phyloP scores from a whole-genome alignment of 1,284 basidiomycete genomes.

The Vanrija humicola region DNA sequence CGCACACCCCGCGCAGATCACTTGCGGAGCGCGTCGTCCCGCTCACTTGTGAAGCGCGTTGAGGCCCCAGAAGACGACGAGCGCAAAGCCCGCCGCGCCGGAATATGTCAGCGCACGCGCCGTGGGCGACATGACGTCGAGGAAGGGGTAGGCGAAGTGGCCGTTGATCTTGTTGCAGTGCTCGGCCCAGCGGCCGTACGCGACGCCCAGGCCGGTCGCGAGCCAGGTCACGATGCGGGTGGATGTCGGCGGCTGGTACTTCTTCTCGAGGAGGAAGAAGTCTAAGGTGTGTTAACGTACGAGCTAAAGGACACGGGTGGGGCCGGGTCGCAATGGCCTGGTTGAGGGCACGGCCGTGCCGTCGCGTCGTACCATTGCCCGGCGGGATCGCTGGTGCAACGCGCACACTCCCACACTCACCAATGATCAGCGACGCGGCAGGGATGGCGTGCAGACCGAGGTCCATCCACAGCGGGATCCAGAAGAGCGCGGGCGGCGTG shows the following conservation, averaged over 20 bases:
- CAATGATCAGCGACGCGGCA: constrained; percentile 56
- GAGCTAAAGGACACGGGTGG: background rate
- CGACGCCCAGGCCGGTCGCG: constrained; percentile 51
- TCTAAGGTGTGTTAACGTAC: constrained; percentile 47
- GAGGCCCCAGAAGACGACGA: constrained; percentile 58
- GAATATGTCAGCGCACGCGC: constrained; percentile 62
- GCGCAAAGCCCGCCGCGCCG: constrained; percentile 55
- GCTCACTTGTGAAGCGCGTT: constrained; percentile 37
- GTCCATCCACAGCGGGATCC: constrained; percentile 62
- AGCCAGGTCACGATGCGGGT: constrained; percentile 53
- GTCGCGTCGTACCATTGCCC: background rate
- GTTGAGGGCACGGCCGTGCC: background rate
- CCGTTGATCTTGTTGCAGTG: constrained; percentile 58
- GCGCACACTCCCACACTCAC: constrained; percentile 20
- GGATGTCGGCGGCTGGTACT: constrained; percentile 55
- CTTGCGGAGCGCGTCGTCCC: background rate
- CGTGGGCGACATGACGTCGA: constrained; percentile 58
- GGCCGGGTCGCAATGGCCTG: background rate
- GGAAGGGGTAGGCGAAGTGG: constrained; percentile 76
- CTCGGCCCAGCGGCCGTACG: constrained; percentile 66
- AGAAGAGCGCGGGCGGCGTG: constrained; percentile 43
- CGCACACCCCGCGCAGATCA: no score
- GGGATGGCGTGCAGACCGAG: constrained; percentile 62
- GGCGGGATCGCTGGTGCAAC: background rate
- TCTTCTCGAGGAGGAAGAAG: constrained; percentile 64